Base-by-base conservation (phyloP, 164 flowering plant genomes). In the Macadamia integrifolia region DNA sequence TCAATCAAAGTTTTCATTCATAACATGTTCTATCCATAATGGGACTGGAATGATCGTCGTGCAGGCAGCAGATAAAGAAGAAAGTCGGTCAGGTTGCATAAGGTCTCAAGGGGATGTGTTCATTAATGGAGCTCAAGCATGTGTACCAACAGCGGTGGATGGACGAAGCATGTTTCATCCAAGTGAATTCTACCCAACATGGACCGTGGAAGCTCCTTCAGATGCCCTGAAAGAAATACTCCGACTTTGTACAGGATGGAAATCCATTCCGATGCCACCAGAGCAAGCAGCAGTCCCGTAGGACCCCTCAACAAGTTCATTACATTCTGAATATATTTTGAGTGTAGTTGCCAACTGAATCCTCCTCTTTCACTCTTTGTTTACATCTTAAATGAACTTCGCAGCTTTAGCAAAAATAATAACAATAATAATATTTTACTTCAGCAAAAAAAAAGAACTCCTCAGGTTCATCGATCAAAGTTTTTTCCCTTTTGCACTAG, bases 1-100 rank as follows among this genome's bases (percentile, higher is more conserved):
- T 23, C 23, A 23, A 23, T 23, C 23, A 43, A 46, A 46, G 50
- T 46, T 8, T 8, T 46, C 50, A 46, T 53, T 17, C 57, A 14
- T 3, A 17, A 53, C 15, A 53, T 53, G 1, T 14, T 53, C 17
- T 53, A 12, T 53, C 17, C 17, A 13, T 52, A 53, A 4, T 53
- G 17, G 14, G 6, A 17, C 6, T 14, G 57, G 18, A 53, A 13
- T 53, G 57, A 6, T 53, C 18, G 18, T 14, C 49, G 35, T 61
- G 49, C 66, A 81, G 84, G 85, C 83, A 57, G 77, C 80, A 17
- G 83, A 82, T 73, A 78, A 68, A 59, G 80, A 67, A 58, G 75
- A 68, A 52, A 66, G 69, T 43, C 31, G 43, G 46, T 66, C 81
- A 55, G 85, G 85, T 12, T 68, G 48, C 60, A 68, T 82, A 70